phyloP scores from a whole-genome alignment of 202 grass and related monocot species.

The Cymbopogon flexuosus region DNA sequence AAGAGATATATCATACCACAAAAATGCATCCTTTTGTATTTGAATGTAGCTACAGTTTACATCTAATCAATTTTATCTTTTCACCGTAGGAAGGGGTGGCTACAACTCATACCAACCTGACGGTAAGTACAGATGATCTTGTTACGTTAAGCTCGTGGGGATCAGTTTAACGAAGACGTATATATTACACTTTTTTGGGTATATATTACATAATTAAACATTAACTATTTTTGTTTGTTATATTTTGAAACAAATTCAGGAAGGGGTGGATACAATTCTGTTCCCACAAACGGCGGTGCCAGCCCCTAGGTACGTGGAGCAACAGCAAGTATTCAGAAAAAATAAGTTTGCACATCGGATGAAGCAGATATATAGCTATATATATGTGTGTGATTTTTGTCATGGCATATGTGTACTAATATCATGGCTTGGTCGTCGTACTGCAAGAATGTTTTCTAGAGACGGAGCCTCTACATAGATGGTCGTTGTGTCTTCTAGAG shows the following conservation, averaged over 20 bases:
- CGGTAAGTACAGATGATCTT: neutral
- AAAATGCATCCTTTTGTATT: too few species aligned
- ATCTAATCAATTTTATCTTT: neutral
- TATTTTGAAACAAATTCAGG: neutral
- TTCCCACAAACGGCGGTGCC: neutral
- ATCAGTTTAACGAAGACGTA: neutral
- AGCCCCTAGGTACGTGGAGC: neutral
- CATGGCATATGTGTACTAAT: too few species aligned
- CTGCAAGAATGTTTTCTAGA: too few species aligned
- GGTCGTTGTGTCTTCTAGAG: too few species aligned
- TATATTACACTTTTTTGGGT: too few species aligned
- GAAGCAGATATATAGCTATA: too few species aligned
- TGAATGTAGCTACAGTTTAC: neutral
- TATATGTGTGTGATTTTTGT: too few species aligned
- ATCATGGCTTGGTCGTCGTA: too few species aligned
- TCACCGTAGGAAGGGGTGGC: neutral
- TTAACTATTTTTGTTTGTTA: neutral
- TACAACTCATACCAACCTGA: neutral
- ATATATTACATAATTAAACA: neutral
- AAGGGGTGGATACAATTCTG: neutral
- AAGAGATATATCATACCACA: neutral
- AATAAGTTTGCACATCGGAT: too few species aligned
- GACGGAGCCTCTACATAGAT: too few species aligned
- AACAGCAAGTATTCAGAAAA: neutral
- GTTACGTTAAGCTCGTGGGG: neutral